These are phyloP conservation scores for Fusarium kyushuense DNA, from an alignment of 2,329 filamentous ascomycete genomes.

Conservation along the genomic window DNA sequence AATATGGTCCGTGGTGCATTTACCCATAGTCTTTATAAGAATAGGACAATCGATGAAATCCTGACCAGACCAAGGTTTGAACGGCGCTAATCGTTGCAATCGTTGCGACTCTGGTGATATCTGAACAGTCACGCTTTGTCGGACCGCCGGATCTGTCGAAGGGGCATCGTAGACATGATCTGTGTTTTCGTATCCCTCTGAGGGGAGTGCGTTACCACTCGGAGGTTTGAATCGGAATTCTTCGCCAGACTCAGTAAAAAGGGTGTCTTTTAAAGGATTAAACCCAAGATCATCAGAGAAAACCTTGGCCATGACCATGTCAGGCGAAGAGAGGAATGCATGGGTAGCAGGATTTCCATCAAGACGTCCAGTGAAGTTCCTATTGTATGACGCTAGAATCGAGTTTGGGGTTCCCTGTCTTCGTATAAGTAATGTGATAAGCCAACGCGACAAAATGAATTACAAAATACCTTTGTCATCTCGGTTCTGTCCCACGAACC, in stretches of 20 bases:
- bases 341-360: conserved; percentile 96
- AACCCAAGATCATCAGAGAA: conserved; percentile 38
- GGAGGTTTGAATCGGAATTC: conserved; percentile 90
- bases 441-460: neutral
- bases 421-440: neutral
- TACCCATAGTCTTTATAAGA: conserved; percentile 53
- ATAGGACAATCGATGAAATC: conserved; percentile 38
- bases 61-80: conserved; percentile 9
- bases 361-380: conserved; percentile 96
- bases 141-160: conserved; percentile 45
- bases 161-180: conserved; percentile 33
- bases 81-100: neutral
- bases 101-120: conserved; percentile 37
- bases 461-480: neutral
- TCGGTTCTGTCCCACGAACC: conserved; percentile 16
- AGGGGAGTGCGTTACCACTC: conserved; percentile 77
- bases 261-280: conserved; percentile 38
- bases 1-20: conserved; percentile 57
- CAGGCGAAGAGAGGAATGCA: conserved; percentile 75
- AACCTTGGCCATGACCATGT: conserved; percentile 16
- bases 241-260: conserved; percentile 50
- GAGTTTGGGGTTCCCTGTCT: neutral
- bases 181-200: conserved; percentile 55
- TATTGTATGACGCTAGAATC: conserved; percentile 85
- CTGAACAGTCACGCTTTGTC: conserved; percentile 30